Conservation (phyloP, 78 protist species). For the Cavenderia fasciculata region DNA sequence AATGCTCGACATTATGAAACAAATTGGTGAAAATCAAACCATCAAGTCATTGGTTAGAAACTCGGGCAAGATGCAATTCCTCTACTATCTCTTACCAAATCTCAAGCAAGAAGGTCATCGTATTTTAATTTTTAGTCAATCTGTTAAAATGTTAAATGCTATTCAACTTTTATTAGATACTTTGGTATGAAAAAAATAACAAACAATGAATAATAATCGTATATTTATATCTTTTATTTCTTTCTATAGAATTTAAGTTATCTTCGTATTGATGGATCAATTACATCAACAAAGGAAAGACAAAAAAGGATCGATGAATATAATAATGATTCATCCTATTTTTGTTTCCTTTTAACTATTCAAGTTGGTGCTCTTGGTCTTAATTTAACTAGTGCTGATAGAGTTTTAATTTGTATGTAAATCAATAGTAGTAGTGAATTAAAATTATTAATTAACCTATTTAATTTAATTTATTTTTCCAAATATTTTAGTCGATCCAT, state of each 20-base stretch:
- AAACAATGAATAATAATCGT: too few species aligned
- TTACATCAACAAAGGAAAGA: conserved; percentile 65
- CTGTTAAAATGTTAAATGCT: conserved; percentile 63
- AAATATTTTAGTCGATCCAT: conserved; percentile 71
- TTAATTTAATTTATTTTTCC: background rate
- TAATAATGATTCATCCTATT: conserved; percentile 9
- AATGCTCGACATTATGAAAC: conserved; percentile 18
- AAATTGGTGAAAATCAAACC: background rate
- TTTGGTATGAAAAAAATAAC: conserved; percentile 5
- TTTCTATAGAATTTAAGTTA: background rate
- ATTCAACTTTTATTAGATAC: conserved; percentile 23
- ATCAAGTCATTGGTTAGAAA: conserved; percentile 7
- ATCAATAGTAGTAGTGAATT: background rate
- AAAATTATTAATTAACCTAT: background rate
- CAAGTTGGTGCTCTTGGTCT: conserved; percentile 91
- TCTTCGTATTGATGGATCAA: conserved; percentile 80
- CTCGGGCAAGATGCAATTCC: conserved; percentile 73
- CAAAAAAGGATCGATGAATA: conserved; percentile 55
- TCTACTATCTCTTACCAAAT: conserved; percentile 16
- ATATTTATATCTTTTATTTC: background rate
- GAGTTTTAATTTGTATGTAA: conserved; percentile 75
- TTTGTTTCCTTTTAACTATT: conserved; percentile 76
- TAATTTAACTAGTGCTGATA: conserved; percentile 85
- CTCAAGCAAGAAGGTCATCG: conserved; percentile 77
- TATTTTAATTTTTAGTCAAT: conserved; percentile 75